These are phyloP conservation scores for Spergularia marina DNA, from an alignment of 148 eudicot genomes.

Conservation along the genomic window DNA sequence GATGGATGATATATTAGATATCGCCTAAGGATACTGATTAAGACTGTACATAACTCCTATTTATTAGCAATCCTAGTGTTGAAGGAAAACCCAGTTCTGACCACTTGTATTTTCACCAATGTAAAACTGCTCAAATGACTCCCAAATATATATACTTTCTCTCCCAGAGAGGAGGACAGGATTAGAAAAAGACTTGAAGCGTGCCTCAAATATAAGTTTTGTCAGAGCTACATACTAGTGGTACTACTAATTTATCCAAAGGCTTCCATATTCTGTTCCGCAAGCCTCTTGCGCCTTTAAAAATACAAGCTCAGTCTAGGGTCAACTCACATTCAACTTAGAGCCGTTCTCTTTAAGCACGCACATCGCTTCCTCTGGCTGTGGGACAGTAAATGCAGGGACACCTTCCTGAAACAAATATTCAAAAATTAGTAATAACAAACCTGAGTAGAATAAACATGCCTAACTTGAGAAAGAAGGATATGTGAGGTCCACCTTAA, in stretches of 20 bases:
- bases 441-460: neutral
- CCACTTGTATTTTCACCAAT: neutral
- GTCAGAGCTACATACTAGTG: no score
- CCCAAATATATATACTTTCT: neutral
- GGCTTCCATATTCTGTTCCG: neutral
- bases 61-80: neutral
- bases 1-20: no score
- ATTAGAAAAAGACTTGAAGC: no score
- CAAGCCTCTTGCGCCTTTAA: neutral
- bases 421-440: neutral
- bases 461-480: neutral
- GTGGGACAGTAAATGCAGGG: slow-evolving; percentile 94
- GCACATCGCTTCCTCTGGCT: slow-evolving; percentile 92
- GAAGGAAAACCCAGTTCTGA: neutral
- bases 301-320: neutral
- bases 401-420: slow-evolving; percentile 53
- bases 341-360: slow-evolving; percentile 80
- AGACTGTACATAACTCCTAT: no score
- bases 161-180: neutral
- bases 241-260: neutral
- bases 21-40: neutral
- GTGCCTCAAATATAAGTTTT: neutral
- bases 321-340: slow-evolving; percentile 63
- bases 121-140: neutral
- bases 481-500: slow-evolving; percentile 50